Percentiles rank a stretch among this genome's conserved stretches.
These are phyloP conservation scores for Dothiorella sarmentorum DNA, from an alignment of 2,329 filamentous ascomycete genomes.

Conservation along the genomic window DNA sequence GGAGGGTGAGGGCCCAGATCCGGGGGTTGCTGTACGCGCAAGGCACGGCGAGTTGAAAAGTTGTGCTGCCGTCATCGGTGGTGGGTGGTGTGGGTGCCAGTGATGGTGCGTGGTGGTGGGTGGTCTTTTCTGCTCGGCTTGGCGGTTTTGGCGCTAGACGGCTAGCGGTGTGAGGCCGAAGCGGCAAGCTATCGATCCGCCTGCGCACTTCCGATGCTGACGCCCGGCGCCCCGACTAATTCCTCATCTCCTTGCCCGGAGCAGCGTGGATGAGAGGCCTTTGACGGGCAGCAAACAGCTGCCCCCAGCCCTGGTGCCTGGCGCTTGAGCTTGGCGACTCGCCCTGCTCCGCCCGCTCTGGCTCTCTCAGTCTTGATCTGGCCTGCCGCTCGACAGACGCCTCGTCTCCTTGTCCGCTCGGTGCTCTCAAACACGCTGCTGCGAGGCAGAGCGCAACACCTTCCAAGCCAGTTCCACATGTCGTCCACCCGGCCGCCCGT, in stretches of 20 bases:
- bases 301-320: neutral
- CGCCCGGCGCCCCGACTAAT: conserved; percentile 5
- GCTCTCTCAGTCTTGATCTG: neutral
- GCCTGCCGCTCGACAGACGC: neutral
- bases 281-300: conserved; percentile 1
- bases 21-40: no score
- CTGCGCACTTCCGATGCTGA: neutral
- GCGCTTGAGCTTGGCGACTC: neutral
- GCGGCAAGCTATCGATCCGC: conserved; percentile 2
- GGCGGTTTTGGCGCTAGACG: neutral
- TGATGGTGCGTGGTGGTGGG: neutral
- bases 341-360: neutral
- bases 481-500: conserved; percentile 3
- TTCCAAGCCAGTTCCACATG: conserved; percentile 9
- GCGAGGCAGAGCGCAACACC: neutral
- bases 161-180: neutral
- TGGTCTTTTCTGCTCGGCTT: neutral
- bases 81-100: neutral
- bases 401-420: neutral
- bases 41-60: neutral
- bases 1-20: no score
- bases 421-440: neutral
- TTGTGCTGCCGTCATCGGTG: neutral
- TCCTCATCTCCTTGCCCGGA: conserved; percentile 1
- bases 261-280: neutral